phyloP scores from a whole-genome alignment of 257 asterid species.

The Coffea eugenioides region DNA sequence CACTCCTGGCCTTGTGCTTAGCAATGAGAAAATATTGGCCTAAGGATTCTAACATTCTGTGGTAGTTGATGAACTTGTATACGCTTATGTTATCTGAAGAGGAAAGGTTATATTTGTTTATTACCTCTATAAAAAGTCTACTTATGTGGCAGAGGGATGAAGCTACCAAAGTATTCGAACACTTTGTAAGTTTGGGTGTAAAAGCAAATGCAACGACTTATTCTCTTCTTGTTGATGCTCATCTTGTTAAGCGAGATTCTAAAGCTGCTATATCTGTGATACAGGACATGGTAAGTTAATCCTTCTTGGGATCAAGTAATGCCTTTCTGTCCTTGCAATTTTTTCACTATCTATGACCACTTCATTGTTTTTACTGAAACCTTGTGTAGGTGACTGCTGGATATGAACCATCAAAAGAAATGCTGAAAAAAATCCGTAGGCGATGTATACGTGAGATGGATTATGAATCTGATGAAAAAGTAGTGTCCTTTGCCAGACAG shows the following conservation, averaged over 20 bases:
- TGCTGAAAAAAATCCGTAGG: constrained; percentile 72
- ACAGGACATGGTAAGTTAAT: constrained; percentile 70
- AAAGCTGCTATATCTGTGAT: constrained; percentile 67
- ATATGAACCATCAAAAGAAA: constrained; percentile 60
- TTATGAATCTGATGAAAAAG: constrained; percentile 46
- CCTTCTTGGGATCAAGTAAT: background rate
- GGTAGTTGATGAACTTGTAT: background rate
- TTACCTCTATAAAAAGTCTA: constrained; percentile 5
- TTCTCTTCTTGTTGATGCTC: constrained; percentile 74
- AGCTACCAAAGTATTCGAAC: constrained; percentile 82
- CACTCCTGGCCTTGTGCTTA: background rate
- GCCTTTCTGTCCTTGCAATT: background rate
- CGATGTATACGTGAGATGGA: constrained; percentile 90
- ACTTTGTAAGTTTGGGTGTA: constrained; percentile 62
- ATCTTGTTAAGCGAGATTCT: constrained; percentile 67
- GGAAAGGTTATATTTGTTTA: background rate
- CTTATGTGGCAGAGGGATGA: constrained; percentile 79
- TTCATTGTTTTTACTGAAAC: background rate
- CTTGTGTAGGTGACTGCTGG: constrained; percentile 61
- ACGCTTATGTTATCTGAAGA: background rate
- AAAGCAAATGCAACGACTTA: constrained; percentile 72
- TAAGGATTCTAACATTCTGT: background rate
- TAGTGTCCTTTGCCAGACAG: constrained; percentile 47
- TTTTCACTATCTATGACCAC: constrained; percentile 8
- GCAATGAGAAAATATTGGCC: background rate